Conservation (phyloP, 495 filamentous ascomycete genomes). For the Parachaetomium inaequale region DNA sequence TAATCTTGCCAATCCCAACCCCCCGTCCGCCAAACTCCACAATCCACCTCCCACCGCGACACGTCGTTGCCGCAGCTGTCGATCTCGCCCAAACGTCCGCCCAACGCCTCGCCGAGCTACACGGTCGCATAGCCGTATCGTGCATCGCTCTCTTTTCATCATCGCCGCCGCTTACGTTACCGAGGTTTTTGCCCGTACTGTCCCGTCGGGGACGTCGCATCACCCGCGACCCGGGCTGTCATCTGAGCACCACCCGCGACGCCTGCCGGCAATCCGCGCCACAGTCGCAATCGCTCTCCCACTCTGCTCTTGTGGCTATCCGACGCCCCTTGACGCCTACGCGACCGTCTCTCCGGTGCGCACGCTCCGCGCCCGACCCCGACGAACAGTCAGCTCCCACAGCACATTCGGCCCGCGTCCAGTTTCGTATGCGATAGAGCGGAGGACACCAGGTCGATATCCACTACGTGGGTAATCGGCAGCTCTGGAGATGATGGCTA, state of each 20-base stretch:
- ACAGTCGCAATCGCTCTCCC: constrained; percentile 17
- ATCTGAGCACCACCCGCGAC: constrained; percentile 5
- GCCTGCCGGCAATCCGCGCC: constrained; percentile 13
- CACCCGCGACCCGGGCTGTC: not conserved
- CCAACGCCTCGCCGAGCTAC: constrained; percentile 13
- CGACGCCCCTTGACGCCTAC: constrained; percentile 10
- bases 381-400: constrained; percentile 2
- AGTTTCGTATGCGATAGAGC: constrained; percentile 46
- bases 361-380: not conserved
- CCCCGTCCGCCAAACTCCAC: constrained; percentile 36
- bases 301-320: not conserved
- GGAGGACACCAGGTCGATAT: constrained; percentile 41
- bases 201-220: constrained; percentile 12
- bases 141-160: not conserved
- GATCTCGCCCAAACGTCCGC: constrained; percentile 21
- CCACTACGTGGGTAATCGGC: constrained; percentile 51
- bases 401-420: constrained; percentile 6
- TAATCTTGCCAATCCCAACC: constrained; percentile 28
- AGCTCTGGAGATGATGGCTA: constrained; percentile 54
- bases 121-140: not conserved
- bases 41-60: constrained; percentile 33
- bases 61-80: constrained; percentile 30
- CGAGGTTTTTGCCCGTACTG: not conserved
- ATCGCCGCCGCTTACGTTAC: not conserved
- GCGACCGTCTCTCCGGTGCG: constrained; percentile 16